These are phyloP conservation scores for Irpex sp. DNA, from an alignment of 1,284 basidiomycete species.

Conservation along the genomic window DNA sequence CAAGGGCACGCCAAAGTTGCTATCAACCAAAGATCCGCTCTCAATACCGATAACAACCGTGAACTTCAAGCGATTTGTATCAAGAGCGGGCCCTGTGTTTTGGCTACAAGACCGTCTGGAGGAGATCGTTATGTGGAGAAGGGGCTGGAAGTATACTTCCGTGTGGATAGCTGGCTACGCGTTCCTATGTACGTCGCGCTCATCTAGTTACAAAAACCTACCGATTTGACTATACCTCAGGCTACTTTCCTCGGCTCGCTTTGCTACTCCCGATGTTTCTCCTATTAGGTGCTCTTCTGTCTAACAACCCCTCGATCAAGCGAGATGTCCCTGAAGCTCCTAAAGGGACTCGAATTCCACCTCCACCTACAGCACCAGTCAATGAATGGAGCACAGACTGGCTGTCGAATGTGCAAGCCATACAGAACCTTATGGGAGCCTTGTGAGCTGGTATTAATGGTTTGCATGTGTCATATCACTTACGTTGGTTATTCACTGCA, in stretches of 20 bases:
- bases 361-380: slow-evolving; percentile 36
- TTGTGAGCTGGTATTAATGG: slow-evolving; percentile 40
- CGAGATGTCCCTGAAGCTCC: slow-evolving; percentile 3
- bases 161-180: slow-evolving; percentile 67
- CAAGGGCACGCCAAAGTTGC: slow-evolving; percentile 30
- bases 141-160: slow-evolving; percentile 60
- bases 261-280: slow-evolving; percentile 60
- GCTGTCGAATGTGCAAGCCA: slow-evolving; percentile 75
- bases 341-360: slow-evolving; percentile 25
- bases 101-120: slow-evolving; percentile 78
- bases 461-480: background rate
- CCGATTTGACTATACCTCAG: slow-evolving; percentile 30
- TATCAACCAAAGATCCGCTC: slow-evolving; percentile 57
- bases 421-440: slow-evolving; percentile 79
- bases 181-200: slow-evolving; percentile 57
- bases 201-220: background rate
- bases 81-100: slow-evolving; percentile 63
- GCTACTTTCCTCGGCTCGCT: slow-evolving; percentile 63
- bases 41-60: slow-evolving; percentile 68
- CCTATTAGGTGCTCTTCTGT: slow-evolving; percentile 54
- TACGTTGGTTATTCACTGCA: slow-evolving; percentile 16
- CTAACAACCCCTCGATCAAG: slow-evolving; percentile 44
- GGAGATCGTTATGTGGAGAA: slow-evolving; percentile 71
- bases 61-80: slow-evolving; percentile 73
- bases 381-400: slow-evolving; percentile 62